Percentiles rank a stretch among this genome's conserved stretches.
Evolutionary conservation across 495 filamentous ascomycete species (phyloP).

Genomic region (Penicillium silybi): DNA sequence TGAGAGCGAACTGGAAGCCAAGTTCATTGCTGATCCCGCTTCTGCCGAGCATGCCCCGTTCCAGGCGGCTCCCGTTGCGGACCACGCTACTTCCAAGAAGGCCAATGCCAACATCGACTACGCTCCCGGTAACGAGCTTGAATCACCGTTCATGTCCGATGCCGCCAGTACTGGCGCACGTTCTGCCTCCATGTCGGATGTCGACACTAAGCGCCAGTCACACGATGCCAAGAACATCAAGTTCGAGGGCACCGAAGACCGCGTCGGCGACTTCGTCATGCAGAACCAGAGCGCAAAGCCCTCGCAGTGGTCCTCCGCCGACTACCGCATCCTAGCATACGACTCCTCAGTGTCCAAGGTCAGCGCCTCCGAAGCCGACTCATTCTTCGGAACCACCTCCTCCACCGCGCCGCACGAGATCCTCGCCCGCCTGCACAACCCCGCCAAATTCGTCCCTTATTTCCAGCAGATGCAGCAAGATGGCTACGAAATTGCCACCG

Average conservation of each 20-base stretch:
- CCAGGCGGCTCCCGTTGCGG: background rate
- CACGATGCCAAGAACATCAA: slow-evolving; percentile 26
- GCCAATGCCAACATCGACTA: slow-evolving; percentile 5
- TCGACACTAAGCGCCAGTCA: slow-evolving; percentile 17
- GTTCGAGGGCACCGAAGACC: slow-evolving; percentile 22
- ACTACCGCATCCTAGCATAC: slow-evolving; percentile 72
- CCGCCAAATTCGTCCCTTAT: slow-evolving; percentile 67
- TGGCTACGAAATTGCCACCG: slow-evolving; percentile 72
- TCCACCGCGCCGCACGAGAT: slow-evolving; percentile 56
- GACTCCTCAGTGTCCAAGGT: slow-evolving; percentile 61
- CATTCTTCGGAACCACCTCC: slow-evolving; percentile 42
- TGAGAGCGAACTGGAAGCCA: slow-evolving; percentile 5
- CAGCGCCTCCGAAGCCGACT: slow-evolving; percentile 58
- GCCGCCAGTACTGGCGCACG: slow-evolving; percentile 26
- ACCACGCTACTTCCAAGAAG: background rate
- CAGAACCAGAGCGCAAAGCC: background rate
- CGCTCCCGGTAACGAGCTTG: slow-evolving; percentile 4
- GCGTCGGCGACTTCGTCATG: slow-evolving; percentile 13
- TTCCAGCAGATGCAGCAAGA: slow-evolving; percentile 59
- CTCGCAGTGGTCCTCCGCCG: slow-evolving; percentile 25
- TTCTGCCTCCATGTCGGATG: slow-evolving; percentile 27
- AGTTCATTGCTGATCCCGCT: background rate
- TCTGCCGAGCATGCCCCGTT: background rate
- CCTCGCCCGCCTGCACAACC: slow-evolving; percentile 62
- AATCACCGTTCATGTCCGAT: slow-evolving; percentile 8